Evolutionary conservation across 169 alveolate genomes (phyloP).

Genomic region (Eimeria falciformis): DNA sequence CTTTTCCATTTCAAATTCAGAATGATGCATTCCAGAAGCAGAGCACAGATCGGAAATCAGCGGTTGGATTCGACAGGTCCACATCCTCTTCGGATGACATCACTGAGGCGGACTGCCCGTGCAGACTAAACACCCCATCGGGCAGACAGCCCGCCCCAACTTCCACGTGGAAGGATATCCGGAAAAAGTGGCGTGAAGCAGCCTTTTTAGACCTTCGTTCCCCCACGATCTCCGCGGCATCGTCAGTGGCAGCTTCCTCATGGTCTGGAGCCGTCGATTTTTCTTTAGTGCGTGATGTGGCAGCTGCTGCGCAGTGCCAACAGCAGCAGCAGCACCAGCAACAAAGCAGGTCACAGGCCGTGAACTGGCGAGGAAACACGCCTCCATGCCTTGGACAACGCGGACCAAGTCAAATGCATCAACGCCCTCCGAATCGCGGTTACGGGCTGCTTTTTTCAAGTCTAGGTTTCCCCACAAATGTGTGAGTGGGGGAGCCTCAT

Average conservation of each 20-base stretch:
- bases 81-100: not conserved
- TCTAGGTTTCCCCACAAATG: slow-evolving; percentile 27
- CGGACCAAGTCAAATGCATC: not conserved
- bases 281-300: not conserved
- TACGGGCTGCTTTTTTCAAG: slow-evolving; percentile 6
- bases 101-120: slow-evolving; percentile 24
- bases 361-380: not conserved
- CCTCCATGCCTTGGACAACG: not conserved
- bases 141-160: slow-evolving; percentile 16
- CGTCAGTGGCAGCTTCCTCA: not conserved
- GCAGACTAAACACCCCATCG: not conserved
- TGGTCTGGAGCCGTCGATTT: not conserved
- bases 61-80: not conserved
- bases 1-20: not conserved
- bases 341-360: not conserved
- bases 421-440: not conserved
- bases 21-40: not conserved
- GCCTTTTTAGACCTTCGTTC: not conserved
- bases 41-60: not conserved
- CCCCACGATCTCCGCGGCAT: not conserved
- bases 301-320: not conserved
- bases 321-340: not conserved
- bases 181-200: not conserved
- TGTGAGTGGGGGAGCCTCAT: too few relatives aligned
- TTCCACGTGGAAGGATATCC: not conserved